Evolutionary conservation across 2,329 filamentous ascomycete species (phyloP), one percentile per base, ranked within the genome.

Genomic region (Phaeomoniella chlamydospora): DNA sequence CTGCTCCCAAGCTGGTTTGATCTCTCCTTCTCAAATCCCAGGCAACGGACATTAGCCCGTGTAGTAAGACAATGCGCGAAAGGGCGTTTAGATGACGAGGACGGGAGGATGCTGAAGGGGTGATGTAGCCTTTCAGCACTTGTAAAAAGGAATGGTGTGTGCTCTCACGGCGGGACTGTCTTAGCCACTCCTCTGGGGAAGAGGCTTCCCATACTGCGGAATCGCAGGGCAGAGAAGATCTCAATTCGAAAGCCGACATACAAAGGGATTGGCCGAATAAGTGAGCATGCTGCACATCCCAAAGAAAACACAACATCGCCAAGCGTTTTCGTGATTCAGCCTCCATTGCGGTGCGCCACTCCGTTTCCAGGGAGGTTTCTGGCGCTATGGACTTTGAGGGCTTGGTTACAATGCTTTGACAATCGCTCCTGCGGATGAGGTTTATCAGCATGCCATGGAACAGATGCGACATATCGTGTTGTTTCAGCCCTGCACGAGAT

Each of bases 221-320:
- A 29, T 64, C 59, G 44, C 70, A 76, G 0, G 73, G 74, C 2
- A 77, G 49, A 2, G 63, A 59, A 0, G 72, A 62, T 1, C 70
- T 64, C 1, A 79, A 59, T 44, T 77, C 73, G 34, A 77, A 77
- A 0, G 72, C 70, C 1, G 71, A 77, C 72, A 77, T 77, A 51
- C 73, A 77, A 0, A 78, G 60, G 3, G 70, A 74, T 46, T 77
- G 73, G n/a, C 70, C 76, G 49, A 77, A 77, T 0, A 77, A 57
- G 0, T 77, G 70, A 0, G 73, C 72, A 40, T 77, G 72, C 37
- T 77, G 72, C 0, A 71, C 74, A 43, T 77, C 74, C 74, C 73
- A 77, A 58, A 77, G 70, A 48, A 78, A 79, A 46, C 72, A 77
- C 4, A 74, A 56, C 29, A 76, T 61, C 0, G 72, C 70, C 0